phyloP scores from a whole-genome alignment of 495 filamentous ascomycete species.

The Penicillium silybi region DNA sequence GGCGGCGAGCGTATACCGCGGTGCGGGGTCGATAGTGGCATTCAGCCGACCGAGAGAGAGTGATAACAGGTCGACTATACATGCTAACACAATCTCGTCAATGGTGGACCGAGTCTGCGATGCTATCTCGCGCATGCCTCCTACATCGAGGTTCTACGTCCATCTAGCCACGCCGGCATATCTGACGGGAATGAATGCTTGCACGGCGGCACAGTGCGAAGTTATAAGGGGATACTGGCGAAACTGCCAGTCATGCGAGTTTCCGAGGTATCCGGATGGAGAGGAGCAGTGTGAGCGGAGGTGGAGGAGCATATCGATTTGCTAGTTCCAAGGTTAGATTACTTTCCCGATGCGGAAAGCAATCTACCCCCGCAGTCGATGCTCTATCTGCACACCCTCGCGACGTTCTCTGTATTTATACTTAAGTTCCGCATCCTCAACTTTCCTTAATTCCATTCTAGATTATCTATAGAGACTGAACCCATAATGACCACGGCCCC shows the following conservation, averaged over 20 bases:
- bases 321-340: constrained; percentile 10
- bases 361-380: constrained; percentile 9
- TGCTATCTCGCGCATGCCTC: constrained; percentile 19
- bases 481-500: not conserved
- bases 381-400: not conserved
- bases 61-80: not conserved
- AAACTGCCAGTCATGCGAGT: constrained; percentile 24
- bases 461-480: not conserved
- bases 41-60: constrained; percentile 13
- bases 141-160: constrained; percentile 26
- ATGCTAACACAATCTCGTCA: constrained; percentile 10
- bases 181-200: constrained; percentile 22
- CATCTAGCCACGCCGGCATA: constrained; percentile 27
- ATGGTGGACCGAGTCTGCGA: constrained; percentile 23
- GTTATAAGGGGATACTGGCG: constrained; percentile 25
- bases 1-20: constrained; percentile 23
- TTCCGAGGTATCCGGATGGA: constrained; percentile 30
- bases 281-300: constrained; percentile 25
- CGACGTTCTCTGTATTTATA: not conserved
- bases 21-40: constrained; percentile 24
- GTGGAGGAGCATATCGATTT: constrained; percentile 16
- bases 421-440: not conserved
- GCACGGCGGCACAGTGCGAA: constrained; percentile 19
- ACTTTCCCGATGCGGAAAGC: constrained; percentile 18
- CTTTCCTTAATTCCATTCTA: too few relatives aligned